phyloP scores from a whole-genome alignment of 208 protist genomes.

The Acanthamoeba castellanii region DNA sequence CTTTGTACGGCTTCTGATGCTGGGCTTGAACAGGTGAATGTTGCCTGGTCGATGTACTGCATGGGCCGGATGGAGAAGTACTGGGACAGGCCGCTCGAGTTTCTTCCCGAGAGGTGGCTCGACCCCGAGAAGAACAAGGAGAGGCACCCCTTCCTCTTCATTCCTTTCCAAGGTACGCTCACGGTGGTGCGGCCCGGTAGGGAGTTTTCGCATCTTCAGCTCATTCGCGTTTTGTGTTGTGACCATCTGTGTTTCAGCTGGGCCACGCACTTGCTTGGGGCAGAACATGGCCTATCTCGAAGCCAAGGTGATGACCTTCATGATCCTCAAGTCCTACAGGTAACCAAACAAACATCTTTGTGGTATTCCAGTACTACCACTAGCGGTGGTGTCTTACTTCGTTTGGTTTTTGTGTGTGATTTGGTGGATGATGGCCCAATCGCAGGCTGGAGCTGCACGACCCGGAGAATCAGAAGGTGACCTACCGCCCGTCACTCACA shows the following conservation, averaged over 20 bases:
- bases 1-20: not conserved
- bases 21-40: not conserved
- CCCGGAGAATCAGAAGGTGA: slow-evolving; percentile 18
- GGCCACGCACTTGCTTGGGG: slow-evolving; percentile 3
- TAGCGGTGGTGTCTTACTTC: no score
- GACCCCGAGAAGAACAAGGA: slow-evolving; percentile 66
- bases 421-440: not conserved
- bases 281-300: slow-evolving; percentile 65
- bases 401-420: no score
- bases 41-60: slow-evolving; percentile 42
- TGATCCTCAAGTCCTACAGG: slow-evolving; percentile 38
- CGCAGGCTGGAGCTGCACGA: not conserved
- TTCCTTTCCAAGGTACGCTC: slow-evolving; percentile 59
- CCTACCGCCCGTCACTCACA: slow-evolving; percentile 45
- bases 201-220: not conserved
- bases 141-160: slow-evolving; percentile 48
- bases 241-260: not conserved
- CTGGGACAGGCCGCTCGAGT: slow-evolving; percentile 40
- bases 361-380: not conserved
- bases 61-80: slow-evolving; percentile 69
- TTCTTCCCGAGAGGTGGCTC: slow-evolving; percentile 58
- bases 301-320: slow-evolving; percentile 47
- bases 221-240: not conserved
- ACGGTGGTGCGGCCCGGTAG: not conserved
- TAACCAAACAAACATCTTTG: not conserved